Conservation (phyloP, 495 filamentous ascomycete genomes). For the Sordaria brevicollis region DNA sequence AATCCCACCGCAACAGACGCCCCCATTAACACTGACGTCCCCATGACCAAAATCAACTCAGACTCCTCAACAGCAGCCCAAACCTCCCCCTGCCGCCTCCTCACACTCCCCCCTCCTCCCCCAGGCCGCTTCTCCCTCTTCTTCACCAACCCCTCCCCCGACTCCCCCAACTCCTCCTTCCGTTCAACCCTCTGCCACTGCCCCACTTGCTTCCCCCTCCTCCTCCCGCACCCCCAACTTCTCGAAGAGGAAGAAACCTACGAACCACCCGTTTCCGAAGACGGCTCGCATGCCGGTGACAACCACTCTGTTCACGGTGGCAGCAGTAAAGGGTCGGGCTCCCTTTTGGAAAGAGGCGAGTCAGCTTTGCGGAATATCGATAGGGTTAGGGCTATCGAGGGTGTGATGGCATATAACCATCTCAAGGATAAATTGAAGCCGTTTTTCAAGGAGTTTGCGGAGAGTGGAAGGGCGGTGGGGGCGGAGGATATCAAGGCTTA, state of each 20-base stretch:
- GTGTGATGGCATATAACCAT: constrained; percentile 94
- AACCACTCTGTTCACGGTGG: constrained; percentile 29
- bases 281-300: background rate
- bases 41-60: background rate
- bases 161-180: constrained; percentile 56
- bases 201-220: constrained; percentile 60
- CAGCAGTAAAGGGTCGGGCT: constrained; percentile 47
- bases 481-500: constrained; percentile 94
- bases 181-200: constrained; percentile 70
- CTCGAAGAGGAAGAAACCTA: constrained; percentile 91
- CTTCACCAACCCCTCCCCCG: constrained; percentile 63
- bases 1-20: background rate
- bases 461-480: constrained; percentile 71
- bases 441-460: constrained; percentile 88
- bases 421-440: constrained; percentile 87
- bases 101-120: constrained; percentile 44
- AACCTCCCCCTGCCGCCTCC: constrained; percentile 28
- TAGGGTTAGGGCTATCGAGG: constrained; percentile 86
- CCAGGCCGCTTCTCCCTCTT: constrained; percentile 64
- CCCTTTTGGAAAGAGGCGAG: constrained; percentile 80
- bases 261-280: constrained; percentile 68
- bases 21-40: background rate
- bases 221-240: constrained; percentile 61
- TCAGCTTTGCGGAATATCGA: constrained; percentile 83
- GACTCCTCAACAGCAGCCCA: constrained; percentile 6